These are phyloP conservation scores for Theobroma cacao DNA, from an alignment of 345 rosid genomes.

Conservation along the genomic window DNA sequence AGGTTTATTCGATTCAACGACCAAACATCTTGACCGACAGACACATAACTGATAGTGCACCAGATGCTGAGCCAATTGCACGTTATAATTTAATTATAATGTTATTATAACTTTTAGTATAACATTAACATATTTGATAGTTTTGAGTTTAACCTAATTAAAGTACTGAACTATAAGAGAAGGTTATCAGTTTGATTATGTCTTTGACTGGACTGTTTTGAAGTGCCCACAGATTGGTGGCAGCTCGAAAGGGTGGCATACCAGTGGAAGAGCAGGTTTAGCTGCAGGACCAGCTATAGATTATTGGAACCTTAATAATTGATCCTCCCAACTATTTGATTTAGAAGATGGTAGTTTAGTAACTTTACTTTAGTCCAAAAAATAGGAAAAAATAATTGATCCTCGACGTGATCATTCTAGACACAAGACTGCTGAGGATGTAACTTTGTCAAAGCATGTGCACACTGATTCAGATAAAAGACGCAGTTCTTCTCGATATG, in stretches of 20 bases:
- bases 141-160: too few relatives aligned
- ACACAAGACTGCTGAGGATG: slow-evolving; percentile 55
- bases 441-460: slow-evolving; percentile 50
- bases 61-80: too few relatives aligned
- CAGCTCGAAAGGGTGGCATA: slow-evolving; percentile 59
- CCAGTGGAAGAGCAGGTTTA: slow-evolving; percentile 45
- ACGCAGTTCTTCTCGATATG: slow-evolving; percentile 54
- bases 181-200: slow-evolving; percentile 86
- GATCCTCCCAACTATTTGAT: not conserved
- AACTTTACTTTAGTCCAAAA: not conserved
- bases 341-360: not conserved
- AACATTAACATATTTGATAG: too few relatives aligned
- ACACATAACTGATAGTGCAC: too few relatives aligned
- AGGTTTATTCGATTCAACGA: too few relatives aligned
- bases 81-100: too few relatives aligned
- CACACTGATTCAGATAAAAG: slow-evolving; percentile 48
- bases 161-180: too few relatives aligned
- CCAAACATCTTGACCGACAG: too few relatives aligned
- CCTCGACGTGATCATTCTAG: slow-evolving; percentile 46
- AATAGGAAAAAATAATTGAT: slow-evolving; percentile 8
- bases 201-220: slow-evolving; percentile 84
- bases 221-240: slow-evolving; percentile 75
- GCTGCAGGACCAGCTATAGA: slow-evolving; percentile 47
- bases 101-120: too few relatives aligned
- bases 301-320: slow-evolving; percentile 2